Base-by-base conservation (phyloP, 139 green algal species). In the Micractinium conductrix region DNA sequence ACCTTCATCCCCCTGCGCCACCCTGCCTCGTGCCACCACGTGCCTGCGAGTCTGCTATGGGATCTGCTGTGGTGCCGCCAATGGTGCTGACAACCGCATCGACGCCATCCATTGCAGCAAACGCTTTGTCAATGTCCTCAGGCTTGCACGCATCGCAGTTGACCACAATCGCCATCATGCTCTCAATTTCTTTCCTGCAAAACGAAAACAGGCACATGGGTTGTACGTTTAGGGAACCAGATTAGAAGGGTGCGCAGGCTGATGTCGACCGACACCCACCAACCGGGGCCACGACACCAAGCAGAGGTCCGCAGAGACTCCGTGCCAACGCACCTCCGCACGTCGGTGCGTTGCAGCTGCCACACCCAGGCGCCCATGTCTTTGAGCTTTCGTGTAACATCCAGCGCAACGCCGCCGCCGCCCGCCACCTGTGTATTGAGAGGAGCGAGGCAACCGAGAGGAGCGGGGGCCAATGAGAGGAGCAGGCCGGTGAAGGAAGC, bases 351-450 rank as follows among this genome's bases (percentile, higher is more conserved):
- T 89, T 98, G 95, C 87, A 98, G 90, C 92, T 96, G 94, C 91
- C 93, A 98, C 26, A 98, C 96, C 96, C 96, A 99, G n/a, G 90
- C 86, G n/a, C 96, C 96, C 91, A 96, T 96, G 87, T 97, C 93
- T 84, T 98, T 98, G 26, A 98, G 89, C 84, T 92, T 91, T 53
- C 94, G 89, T 1, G 95, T 97, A 7, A 98, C 92, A 2, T 95
- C 84, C 81, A 99, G 89, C 1, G 91, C 96, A 17, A 97, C 92
- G 43, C 96, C 96, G 37, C 94, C 96, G 12, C 96, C 96, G 43
- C 96, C 96, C 7, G 76, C 76, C 6, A 73, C 62, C 69, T 50
- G 9, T 21, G 26, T 28, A 35, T 4, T 62, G 53, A 21, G 8
- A 62, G 26, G 53, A 16, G 10, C 48, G 16, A 24, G 12, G 12